These are phyloP conservation scores for Crithidia expoeki DNA, from an alignment of 208 protist genomes.

Conservation along the genomic window DNA sequence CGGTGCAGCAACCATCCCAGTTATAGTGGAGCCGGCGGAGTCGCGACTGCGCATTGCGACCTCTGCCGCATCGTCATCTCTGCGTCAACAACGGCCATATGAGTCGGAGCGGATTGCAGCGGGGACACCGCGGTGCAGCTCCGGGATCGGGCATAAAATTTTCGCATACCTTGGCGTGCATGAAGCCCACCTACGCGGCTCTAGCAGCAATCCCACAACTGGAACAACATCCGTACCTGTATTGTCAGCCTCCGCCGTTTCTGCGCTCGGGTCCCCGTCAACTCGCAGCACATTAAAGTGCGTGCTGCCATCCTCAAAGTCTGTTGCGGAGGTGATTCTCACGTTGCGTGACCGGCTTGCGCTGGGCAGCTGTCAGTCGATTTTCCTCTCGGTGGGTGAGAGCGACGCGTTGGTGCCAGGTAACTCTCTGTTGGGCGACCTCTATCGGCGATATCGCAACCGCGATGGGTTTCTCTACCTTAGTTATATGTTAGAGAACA, in stretches of 20 bases:
- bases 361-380: conserved; percentile 79
- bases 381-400: conserved; percentile 92
- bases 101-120: neutral
- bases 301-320: conserved; percentile 61
- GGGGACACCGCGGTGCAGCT: neutral
- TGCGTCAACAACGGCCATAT: neutral
- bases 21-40: conserved; percentile 90
- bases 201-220: neutral
- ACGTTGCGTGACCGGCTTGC: conserved; percentile 90
- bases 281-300: conserved; percentile 48
- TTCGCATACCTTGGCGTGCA: neutral
- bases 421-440: conserved; percentile 61
- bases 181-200: neutral
- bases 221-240: neutral
- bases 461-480: conserved; percentile 91
- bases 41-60: conserved; percentile 15
- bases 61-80: neutral
- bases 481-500: conserved; percentile 84
- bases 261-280: conserved; percentile 16
- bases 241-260: neutral
- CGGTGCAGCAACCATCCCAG: conserved; percentile 78
- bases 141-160: neutral
- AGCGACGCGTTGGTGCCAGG: conserved; percentile 79
- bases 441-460: conserved; percentile 89
- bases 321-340: conserved; percentile 90